phyloP scores from a whole-genome alignment of 2,329 filamentous ascomycete species.

The Dryadomyces quercivorus region DNA sequence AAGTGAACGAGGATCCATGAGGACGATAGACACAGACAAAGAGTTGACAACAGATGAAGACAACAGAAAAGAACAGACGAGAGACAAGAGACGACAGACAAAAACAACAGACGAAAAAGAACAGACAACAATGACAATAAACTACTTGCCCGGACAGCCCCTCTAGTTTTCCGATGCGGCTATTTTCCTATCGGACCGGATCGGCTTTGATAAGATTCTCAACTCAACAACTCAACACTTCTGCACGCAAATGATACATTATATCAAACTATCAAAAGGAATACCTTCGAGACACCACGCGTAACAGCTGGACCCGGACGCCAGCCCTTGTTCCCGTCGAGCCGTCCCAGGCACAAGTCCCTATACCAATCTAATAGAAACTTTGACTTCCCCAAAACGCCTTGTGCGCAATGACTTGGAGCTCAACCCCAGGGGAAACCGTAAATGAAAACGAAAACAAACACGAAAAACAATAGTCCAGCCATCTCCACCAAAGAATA shows the following conservation, averaged over 20 bases:
- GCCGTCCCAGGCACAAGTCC: neutral
- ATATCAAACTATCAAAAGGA: neutral
- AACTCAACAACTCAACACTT: too few relatives aligned
- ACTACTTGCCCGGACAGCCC: too few relatives aligned
- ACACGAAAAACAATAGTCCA: neutral
- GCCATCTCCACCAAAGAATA: too few relatives aligned
- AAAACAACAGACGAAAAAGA: too few relatives aligned
- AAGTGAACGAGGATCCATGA: slow-evolving; percentile 22
- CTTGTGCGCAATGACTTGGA: neutral
- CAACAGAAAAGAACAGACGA: neutral
- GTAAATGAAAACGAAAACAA: neutral
- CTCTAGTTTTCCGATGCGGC: too few relatives aligned
- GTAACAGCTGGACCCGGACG: neutral
- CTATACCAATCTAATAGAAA: neutral
- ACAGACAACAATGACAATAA: too few relatives aligned
- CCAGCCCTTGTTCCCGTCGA: neutral
- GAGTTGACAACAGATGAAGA: too few relatives aligned
- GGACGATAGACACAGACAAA: neutral
- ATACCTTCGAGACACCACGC: too few relatives aligned
- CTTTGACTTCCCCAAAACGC: neutral
- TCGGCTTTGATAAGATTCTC: too few relatives aligned
- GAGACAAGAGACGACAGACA: neutral
- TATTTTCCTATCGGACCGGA: too few relatives aligned
- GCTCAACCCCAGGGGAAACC: neutral
- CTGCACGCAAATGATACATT: neutral